Evolutionary conservation across 2,329 filamentous ascomycete genomes (phyloP).

Genomic region (Colletotrichum sp.): DNA sequence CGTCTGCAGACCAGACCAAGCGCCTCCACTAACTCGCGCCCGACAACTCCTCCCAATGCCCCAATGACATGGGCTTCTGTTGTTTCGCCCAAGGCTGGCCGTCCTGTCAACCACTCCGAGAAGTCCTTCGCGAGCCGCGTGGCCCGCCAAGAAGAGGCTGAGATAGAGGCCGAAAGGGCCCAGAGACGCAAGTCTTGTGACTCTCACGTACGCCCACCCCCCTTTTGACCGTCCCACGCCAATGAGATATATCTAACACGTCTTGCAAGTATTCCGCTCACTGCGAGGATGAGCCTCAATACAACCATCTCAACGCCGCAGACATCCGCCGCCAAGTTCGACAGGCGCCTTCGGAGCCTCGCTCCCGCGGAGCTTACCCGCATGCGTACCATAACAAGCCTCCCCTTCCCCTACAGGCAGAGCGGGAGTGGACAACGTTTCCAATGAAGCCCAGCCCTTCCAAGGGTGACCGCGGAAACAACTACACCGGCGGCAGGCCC

Average conservation of each 20-base stretch:
- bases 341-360: neutral
- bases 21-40: neutral
- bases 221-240: neutral
- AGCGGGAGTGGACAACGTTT: neutral
- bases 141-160: fast-evolving
- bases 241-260: neutral
- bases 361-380: neutral
- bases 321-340: neutral
- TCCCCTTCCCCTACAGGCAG: neutral
- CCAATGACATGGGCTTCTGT: neutral
- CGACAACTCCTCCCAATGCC: neutral
- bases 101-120: neutral
- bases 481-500: neutral
- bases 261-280: neutral
- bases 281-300: neutral
- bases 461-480: neutral
- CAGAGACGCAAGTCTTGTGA: neutral
- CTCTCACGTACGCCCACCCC: neutral
- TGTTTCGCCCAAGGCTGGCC: neutral
- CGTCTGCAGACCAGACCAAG: neutral
- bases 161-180: neutral
- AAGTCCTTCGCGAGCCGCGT: neutral
- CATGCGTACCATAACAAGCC: neutral
- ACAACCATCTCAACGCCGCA: neutral
- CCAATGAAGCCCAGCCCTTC: neutral